phyloP scores from a whole-genome alignment of 2,329 filamentous ascomycete genomes.

The Penicillium sclerotiorum region DNA sequence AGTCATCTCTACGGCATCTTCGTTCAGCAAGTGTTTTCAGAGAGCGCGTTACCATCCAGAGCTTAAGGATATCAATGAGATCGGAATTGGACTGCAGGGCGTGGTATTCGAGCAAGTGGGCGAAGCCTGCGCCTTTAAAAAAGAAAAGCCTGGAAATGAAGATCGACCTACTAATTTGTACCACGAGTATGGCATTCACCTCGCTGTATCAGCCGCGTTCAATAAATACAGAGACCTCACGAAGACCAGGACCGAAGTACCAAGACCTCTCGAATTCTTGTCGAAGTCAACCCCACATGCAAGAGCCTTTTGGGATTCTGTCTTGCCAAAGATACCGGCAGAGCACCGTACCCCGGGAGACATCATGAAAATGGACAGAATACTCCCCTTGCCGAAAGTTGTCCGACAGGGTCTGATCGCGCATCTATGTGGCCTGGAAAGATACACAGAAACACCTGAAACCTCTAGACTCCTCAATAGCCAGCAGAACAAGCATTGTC shows the following conservation, averaged over 20 bases:
- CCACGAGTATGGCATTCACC: constrained; percentile 7
- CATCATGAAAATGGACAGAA: constrained; percentile 9
- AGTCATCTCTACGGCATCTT: constrained; percentile 8
- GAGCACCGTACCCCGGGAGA: constrained; percentile 4
- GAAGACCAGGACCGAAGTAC: background rate
- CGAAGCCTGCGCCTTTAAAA: constrained; percentile 5
- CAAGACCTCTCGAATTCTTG: constrained; percentile 5
- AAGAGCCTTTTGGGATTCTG: constrained; percentile 3
- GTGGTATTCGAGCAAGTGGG: constrained; percentile 12
- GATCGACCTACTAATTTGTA: constrained; percentile 1
- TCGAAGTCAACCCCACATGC: background rate
- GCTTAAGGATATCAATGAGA: constrained; percentile 11
- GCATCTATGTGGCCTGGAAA: background rate
- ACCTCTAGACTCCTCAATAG: constrained; percentile 1
- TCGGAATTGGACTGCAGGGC: constrained; percentile 13
- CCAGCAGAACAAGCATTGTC: constrained; percentile 12
- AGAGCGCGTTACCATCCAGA: constrained; percentile 1
- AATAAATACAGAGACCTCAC: constrained; percentile 1
- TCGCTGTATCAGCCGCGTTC: constrained; percentile 4
- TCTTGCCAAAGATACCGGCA: constrained; percentile 4
- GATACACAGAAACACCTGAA: background rate
- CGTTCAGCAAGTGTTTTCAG: constrained; percentile 2
- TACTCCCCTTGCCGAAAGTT: constrained; percentile 13
- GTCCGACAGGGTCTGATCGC: constrained; percentile 7
- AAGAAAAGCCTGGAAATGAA: constrained; percentile 14